A percentile compares a stretch with the other conserved stretches of the same genome.
phyloP scores from a whole-genome alignment of 75 land plant species.

The Cunninghamia lanceolata region DNA sequence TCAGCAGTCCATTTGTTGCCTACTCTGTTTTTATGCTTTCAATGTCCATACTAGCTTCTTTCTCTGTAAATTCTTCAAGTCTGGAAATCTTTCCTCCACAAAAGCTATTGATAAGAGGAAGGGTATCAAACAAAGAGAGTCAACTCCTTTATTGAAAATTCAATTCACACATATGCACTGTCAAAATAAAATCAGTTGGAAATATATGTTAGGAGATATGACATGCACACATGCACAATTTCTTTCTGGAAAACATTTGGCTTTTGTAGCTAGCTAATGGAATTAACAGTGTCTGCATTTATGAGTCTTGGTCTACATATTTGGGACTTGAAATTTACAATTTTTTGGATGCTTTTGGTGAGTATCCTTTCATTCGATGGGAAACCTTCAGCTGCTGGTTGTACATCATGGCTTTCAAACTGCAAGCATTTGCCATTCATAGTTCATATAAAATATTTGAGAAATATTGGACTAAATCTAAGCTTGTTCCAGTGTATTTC shows the following conservation, averaged over 20 bases:
- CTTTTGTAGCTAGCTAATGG: background rate
- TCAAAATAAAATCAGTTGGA: background rate
- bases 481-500: background rate
- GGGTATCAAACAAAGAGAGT: background rate
- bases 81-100: background rate
- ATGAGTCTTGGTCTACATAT: background rate
- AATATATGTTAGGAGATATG: background rate
- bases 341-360: background rate
- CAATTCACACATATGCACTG: background rate
- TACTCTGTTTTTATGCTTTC: background rate
- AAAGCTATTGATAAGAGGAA: background rate
- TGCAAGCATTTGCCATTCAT: background rate
- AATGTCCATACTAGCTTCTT: background rate
- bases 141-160: background rate
- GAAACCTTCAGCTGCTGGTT: background rate
- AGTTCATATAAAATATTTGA: constrained; percentile 4
- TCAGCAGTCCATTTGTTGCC: background rate
- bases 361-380: background rate
- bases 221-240: too few relatives aligned
- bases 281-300: background rate
- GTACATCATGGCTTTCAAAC: background rate
- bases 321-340: background rate
- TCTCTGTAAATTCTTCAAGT: background rate
- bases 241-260: too few relatives aligned
- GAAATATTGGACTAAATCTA: background rate